Evolutionary conservation across 257 asterid species (phyloP), one percentile per base, ranked within the genome.

Genomic region (Ballota nigra): DNA sequence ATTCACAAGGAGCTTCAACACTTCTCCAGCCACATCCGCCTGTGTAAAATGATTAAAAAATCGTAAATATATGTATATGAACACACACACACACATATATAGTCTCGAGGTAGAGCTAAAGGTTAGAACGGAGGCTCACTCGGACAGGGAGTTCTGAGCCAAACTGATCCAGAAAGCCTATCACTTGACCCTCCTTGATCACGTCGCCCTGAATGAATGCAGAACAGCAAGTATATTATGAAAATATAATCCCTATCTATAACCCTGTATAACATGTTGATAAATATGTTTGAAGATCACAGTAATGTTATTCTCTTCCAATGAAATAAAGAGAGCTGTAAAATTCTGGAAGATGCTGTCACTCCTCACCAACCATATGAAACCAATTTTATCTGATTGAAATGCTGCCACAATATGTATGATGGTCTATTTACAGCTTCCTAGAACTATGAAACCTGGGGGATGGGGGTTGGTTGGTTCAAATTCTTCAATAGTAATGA

Each of bases 11-110:
- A 94, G 10, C 89, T 86, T 91, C 81, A 89, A 73, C 72, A 94
- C 83, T 81, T 94, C 96, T 81, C 99, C 99, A 69, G 81, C 89
- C 28, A 84, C 96, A 73, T 88, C 88, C 20, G 97, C 82, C 99
- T 94, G 59, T 24, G 71, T 69, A 67, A 61, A 63, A 36, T 16
- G 23, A 60, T 38, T 9, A 34, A 65, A 60, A 74, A 53, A n/a
- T 53, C 45, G 72, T 71, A 53, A 75, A 67, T 41, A 13, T 41
- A 3, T 12, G 9, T 13, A 43, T n/a, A n/a, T n/a, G n/a, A n/a
- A n/a, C n/a, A n/a, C n/a, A n/a, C n/a, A n/a, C n/a, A n/a, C n/a
- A n/a, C n/a, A n/a, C n/a, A n/a, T n/a, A n/a, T n/a, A n/a, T 33
- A 77, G 58, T 40, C 55, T 43, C 8, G 29, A 33, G 8, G 60